Base-by-base conservation (phyloP, 257 asterid genomes). In the Plantago ovata region DNA sequence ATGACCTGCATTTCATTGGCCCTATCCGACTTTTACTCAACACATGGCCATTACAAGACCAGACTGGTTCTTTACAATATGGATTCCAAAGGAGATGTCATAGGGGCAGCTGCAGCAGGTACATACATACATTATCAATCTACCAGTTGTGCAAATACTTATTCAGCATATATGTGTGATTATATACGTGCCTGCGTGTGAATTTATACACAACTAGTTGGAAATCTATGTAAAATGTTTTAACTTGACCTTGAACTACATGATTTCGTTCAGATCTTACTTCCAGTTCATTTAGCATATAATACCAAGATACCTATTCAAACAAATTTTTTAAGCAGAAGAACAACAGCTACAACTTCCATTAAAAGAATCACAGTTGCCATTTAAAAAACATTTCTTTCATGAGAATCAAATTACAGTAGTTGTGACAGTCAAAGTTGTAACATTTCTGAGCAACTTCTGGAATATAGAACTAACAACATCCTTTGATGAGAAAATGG, bases 21-120 rank as follows among this genome's bases (percentile, higher is more conserved):
- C 0, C 78, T 83, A 2, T 71, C 81, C 0, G 76, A 77, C 47
- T 80, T 83, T 12, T 79, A 82, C 39, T 53, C 53, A 13, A 13
- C 67, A 18, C 52, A 77, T 49, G 58, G 40, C 28, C 9, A 41
- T 33, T 83, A 71, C 41, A 58, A 44, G 38, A 73, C 91, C 4
- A 60, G 79, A 56, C 18, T 79, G 38, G 60, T 70, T 54, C 77
- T 77, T 22, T 42, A 43, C 51, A 19, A 0, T 10, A 65, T 75
- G 32, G 79, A 79, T 66, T 75, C 90, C 49, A 63, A 63, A 46
- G 32, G 5, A 32, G 79, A 75, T 1, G 68, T 70, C 3, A 64
- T 75, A 32, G 76, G 62, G 2, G 84, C 86, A 38, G 90, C 90
- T 60, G 78, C 77, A 22, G 80, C 80, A 54, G 81, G 90, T 82